Conservation (phyloP, 257 asterid genomes). For the Solanum ossicruentum region DNA sequence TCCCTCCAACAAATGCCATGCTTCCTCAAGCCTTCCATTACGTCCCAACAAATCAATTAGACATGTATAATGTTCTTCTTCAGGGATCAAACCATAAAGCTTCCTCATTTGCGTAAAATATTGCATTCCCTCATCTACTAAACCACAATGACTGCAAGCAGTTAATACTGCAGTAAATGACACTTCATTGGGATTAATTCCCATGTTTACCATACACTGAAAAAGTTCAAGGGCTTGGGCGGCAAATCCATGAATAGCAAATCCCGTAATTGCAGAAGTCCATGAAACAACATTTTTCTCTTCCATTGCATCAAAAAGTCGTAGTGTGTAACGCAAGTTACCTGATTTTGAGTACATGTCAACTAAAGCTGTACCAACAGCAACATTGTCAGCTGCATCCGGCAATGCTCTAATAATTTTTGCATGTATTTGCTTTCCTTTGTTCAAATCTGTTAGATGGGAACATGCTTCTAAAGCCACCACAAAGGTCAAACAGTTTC, state of each 20-base stretch:
- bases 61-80: slow-evolving; percentile 27
- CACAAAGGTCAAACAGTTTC: slow-evolving; percentile 30
- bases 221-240: slow-evolving; percentile 15
- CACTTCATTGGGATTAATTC: slow-evolving; percentile 22
- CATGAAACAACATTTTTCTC: slow-evolving; percentile 28
- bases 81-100: slow-evolving; percentile 11
- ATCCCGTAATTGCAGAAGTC: slow-evolving; percentile 24
- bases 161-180: slow-evolving; percentile 25
- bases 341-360: slow-evolving; percentile 37
- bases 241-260: slow-evolving; percentile 25
- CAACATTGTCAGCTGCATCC: slow-evolving; percentile 12
- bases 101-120: slow-evolving; percentile 19
- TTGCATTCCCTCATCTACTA: slow-evolving; percentile 23
- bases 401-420: slow-evolving; percentile 12
- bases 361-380: slow-evolving; percentile 31
- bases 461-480: slow-evolving; percentile 28
- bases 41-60: slow-evolving; percentile 31
- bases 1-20: slow-evolving; percentile 22
- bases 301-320: slow-evolving; percentile 17
- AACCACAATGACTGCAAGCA: slow-evolving; percentile 31
- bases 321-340: slow-evolving; percentile 9
- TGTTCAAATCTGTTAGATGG: slow-evolving; percentile 17
- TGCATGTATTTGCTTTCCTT: slow-evolving; percentile 29
- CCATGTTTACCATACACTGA: slow-evolving; percentile 17
- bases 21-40: slow-evolving; percentile 31